A percentile compares a stretch with the other conserved stretches of the same genome.
phyloP scores from a whole-genome alignment of 148 eudicot genomes.

The Dysphania ambrosioides region DNA sequence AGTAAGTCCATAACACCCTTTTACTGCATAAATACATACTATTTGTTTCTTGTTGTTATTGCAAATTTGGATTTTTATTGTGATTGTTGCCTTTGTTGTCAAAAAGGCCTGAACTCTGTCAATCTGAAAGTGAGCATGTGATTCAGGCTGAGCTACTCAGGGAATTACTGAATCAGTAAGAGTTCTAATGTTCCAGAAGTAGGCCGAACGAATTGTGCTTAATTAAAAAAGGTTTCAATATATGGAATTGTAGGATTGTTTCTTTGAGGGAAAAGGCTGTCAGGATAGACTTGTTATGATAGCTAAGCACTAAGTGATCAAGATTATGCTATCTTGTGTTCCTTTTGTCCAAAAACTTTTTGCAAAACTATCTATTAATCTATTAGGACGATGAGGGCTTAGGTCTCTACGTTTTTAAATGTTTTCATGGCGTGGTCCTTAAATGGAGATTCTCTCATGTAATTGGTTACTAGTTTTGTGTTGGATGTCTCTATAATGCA shows the following conservation, averaged over 20 bases:
- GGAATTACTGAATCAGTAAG: background rate
- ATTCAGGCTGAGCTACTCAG: background rate
- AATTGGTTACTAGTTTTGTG: too few relatives aligned
- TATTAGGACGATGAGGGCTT: background rate
- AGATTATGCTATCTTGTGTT: background rate
- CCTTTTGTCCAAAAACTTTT: too few relatives aligned
- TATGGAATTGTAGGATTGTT: background rate
- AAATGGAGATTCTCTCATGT: too few relatives aligned
- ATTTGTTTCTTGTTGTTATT: background rate
- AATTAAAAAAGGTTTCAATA: background rate
- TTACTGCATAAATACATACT: background rate
- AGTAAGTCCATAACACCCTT: conserved; percentile 30
- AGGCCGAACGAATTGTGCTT: background rate
- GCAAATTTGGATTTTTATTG: background rate
- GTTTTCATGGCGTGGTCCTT: too few relatives aligned
- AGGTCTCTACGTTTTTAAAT: background rate
- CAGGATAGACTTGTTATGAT: conserved; percentile 1
- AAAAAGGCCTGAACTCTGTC: background rate
- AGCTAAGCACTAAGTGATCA: background rate
- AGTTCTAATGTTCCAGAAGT: background rate
- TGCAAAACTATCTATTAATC: too few relatives aligned
- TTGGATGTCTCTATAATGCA: too few relatives aligned
- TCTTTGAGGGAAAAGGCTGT: background rate
- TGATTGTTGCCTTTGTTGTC: background rate
- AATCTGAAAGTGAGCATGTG: conserved; percentile 1